Evolutionary conservation across 805 yeast species (phyloP), one percentile per base, ranked within the genome.

Genomic region (Starmerella vaccinii): DNA sequence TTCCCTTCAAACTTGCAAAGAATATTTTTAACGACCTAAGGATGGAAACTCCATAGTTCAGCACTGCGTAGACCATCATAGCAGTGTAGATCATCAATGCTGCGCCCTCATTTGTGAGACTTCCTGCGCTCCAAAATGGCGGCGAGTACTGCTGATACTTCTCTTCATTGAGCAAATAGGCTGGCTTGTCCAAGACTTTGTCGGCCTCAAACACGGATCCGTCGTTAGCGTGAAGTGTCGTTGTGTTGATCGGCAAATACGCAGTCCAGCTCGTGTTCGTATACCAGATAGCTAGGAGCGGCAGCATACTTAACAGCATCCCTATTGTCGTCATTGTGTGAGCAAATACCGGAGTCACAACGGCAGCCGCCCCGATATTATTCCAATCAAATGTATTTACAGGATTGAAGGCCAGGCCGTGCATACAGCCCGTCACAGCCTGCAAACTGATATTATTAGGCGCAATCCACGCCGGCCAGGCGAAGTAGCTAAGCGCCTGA

Each of bases 381-480:
- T 72, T 63, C 63, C 75, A 76, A 56, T 74, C 78, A 54, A 73
- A 73, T 1, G 75, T 65, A 21, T 77, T 62, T 22, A 70, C 58
- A 9, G 78, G 78, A 54, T 73, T 74, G 46, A 73, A 49, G 0
- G 76, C 76, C 53, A 74, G 58, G 3, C 70, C 68, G 44, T 48
- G 47, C 43, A 58, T 60, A 12, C 76, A 73, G 30, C 90, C 90
- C 46, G 82, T 80, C 37, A 82, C 67, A 46, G 80, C 77, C 56
- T 80, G 81, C 5, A 78, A 73, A 37, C 74, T 69, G 52, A 77
- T 76, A 59, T 80, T 80, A 54, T 78, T 62, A n/a, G 69, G 69
- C 1, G 57, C 69, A 43, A 77, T 77, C 82, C 83, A 78, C 24
- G 66, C 71, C 60, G 76, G 73, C 84, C 84, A 79, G 60, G 72